phyloP scores from a whole-genome alignment of 2,329 filamentous ascomycete genomes.

The Cladophialophora carrionii region DNA sequence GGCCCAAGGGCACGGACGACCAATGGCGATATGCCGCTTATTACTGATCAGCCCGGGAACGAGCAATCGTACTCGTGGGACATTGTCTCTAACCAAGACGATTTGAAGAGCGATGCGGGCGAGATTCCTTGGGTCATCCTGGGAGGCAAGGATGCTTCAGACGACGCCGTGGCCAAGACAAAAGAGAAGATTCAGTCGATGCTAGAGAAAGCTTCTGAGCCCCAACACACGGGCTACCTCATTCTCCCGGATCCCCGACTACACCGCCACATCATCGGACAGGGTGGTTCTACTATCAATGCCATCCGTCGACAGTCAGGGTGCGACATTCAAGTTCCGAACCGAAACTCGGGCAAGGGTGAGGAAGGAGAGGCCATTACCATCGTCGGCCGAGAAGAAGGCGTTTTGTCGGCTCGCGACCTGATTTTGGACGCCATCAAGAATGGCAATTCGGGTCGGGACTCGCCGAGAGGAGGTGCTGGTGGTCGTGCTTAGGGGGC shows the following conservation, averaged over 20 bases:
- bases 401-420: conserved; percentile 83
- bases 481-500: conserved; percentile 13
- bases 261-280: conserved; percentile 88
- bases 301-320: conserved; percentile 87
- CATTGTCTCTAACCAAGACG: conserved; percentile 55
- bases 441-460: conserved; percentile 51
- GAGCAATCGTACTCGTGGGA: conserved; percentile 78
- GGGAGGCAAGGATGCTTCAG: conserved; percentile 56
- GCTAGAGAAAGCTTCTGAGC: conserved; percentile 60
- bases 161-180: conserved; percentile 80
- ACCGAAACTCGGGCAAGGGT: conserved; percentile 68
- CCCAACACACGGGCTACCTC: conserved; percentile 75
- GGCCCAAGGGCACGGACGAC: conserved; percentile 49
- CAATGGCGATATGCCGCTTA: conserved; percentile 73
- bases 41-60: conserved; percentile 79
- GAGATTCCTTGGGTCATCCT: conserved; percentile 82
- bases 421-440: conserved; percentile 83
- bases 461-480: conserved; percentile 1
- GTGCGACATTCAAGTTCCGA: conserved; percentile 91
- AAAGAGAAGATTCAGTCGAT: conserved; percentile 73
- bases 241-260: conserved; percentile 85
- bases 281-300: conserved; percentile 88
- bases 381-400: conserved; percentile 76
- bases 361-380: conserved; percentile 78
- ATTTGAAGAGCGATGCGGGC: conserved; percentile 40